Evolutionary conservation across 768 basidiomycete species (phyloP).

Genomic region (Cubamyces sp.): DNA sequence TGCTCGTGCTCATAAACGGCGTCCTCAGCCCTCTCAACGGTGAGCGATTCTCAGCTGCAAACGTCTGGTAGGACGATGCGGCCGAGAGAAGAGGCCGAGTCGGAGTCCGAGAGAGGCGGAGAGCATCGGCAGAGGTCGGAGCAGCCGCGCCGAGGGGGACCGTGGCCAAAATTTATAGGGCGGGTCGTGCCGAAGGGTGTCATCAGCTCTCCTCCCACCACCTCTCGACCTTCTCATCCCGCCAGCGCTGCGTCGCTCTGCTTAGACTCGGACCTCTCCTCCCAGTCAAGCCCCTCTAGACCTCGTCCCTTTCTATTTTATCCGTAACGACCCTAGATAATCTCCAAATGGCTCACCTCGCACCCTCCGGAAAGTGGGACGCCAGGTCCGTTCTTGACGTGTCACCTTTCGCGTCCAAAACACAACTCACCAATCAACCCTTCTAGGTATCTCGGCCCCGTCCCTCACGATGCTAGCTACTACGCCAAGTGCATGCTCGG

Average conservation of each 20-base stretch:
- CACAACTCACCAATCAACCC: slow-evolving; percentile 11
- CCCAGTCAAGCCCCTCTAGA: slow-evolving; percentile 35
- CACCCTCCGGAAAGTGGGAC: slow-evolving; percentile 69
- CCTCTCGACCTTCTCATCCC: slow-evolving; percentile 32
- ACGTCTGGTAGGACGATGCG: neutral
- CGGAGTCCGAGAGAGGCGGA: slow-evolving; percentile 1
- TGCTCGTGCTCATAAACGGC: neutral
- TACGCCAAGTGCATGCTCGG: slow-evolving; percentile 89
- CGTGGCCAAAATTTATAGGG: slow-evolving; percentile 25
- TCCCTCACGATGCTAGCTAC: slow-evolving; percentile 75
- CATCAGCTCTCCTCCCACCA: slow-evolving; percentile 7
- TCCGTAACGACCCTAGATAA: slow-evolving; percentile 36
- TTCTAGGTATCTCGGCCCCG: slow-evolving; percentile 64
- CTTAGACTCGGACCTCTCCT: slow-evolving; percentile 38
- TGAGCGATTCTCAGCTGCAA: neutral
- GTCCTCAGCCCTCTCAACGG: too few species aligned
- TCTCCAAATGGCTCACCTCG: slow-evolving; percentile 52
- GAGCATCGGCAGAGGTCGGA: slow-evolving; percentile 19
- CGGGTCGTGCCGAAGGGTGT: neutral
- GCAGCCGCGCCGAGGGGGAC: slow-evolving; percentile 7
- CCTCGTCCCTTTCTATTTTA: slow-evolving; percentile 31
- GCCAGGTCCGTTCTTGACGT: slow-evolving; percentile 53
- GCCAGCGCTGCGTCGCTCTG: slow-evolving; percentile 29
- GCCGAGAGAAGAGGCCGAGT: neutral
- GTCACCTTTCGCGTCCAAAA: slow-evolving; percentile 4